These are phyloP conservation scores for Sporothrix pallida DNA, from an alignment of 2,329 filamentous ascomycete genomes.

Conservation along the genomic window DNA sequence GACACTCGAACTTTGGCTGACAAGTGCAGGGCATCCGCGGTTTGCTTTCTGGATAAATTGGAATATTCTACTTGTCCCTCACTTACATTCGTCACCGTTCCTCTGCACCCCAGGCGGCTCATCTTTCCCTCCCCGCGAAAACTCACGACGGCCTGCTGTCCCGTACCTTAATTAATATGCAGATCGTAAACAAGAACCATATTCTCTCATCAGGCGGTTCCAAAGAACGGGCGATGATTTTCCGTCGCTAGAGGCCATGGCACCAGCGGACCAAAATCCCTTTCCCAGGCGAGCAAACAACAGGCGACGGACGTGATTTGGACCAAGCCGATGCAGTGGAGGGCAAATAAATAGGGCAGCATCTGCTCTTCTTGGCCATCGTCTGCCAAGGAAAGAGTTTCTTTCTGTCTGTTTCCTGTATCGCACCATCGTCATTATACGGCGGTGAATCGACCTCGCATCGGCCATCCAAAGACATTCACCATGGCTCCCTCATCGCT, in stretches of 20 bases:
- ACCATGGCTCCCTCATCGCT: conserved; percentile 7
- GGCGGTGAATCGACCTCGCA: not conserved
- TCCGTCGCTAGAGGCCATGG: not conserved
- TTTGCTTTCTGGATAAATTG: conserved; percentile 12
- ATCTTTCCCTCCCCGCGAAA: not conserved
- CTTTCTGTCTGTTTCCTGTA: not conserved
- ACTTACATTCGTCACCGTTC: too few relatives aligned
- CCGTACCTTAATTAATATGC: conserved; percentile 29
- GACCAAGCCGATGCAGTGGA: not conserved
- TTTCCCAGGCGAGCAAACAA: not conserved
- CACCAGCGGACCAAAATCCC: too few relatives aligned
- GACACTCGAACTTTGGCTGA: not conserved
- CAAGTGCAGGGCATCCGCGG: not conserved
- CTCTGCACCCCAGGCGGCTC: not conserved
- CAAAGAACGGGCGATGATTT: conserved; percentile 15
- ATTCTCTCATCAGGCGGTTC: not conserved
- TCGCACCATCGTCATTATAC: not conserved
- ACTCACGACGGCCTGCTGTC: not conserved
- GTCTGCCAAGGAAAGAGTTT: not conserved
- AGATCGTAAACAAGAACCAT: not conserved
- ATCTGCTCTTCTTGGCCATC: conserved; percentile 2
- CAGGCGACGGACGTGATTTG: not conserved
- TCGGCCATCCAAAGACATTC: too few relatives aligned
- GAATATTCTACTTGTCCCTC: not conserved
- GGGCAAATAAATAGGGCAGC: conserved; percentile 6